phyloP scores from a whole-genome alignment of 2,329 filamentous ascomycete species.

The Aspergillus tubingensis region DNA sequence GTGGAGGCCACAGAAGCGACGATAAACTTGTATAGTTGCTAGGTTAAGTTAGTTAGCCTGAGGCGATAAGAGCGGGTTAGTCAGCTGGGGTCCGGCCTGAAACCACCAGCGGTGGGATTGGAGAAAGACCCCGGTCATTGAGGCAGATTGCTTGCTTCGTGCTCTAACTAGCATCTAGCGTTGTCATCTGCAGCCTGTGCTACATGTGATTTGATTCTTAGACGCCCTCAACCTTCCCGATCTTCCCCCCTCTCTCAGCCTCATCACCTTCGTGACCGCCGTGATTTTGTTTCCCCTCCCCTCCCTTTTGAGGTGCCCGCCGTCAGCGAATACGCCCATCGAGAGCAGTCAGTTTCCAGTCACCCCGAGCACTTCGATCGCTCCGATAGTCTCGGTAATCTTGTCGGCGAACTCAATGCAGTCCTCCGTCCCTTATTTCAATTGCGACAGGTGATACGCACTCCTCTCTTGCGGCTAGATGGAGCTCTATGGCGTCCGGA shows the following conservation, averaged over 20 bases:
- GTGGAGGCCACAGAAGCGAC: background rate
- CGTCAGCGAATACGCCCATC: conserved; percentile 12
- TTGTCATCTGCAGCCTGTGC: conserved; percentile 8
- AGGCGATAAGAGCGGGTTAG: conserved; percentile 20
- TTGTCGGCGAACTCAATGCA: conserved; percentile 32
- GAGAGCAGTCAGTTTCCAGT: conserved; percentile 8
- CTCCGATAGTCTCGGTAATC: conserved; percentile 3
- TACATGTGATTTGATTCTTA: conserved; percentile 11
- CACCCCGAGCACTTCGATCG: background rate
- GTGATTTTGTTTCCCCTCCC: conserved; percentile 12
- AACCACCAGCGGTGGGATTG: conserved; percentile 15
- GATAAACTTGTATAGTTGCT: background rate
- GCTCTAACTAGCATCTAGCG: background rate
- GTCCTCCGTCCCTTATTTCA: conserved; percentile 25
- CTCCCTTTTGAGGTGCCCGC: conserved; percentile 18
- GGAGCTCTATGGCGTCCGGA: conserved; percentile 50
- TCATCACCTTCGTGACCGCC: conserved; percentile 13
- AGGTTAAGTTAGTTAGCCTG: conserved; percentile 5
- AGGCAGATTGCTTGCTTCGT: conserved; percentile 8
- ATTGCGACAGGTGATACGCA: conserved; percentile 40
- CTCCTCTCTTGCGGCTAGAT: conserved; percentile 39
- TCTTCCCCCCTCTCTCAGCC: conserved; percentile 6
- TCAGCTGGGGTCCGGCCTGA: conserved; percentile 19
- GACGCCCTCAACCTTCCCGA: conserved; percentile 1
- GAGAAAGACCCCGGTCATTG: conserved; percentile 13